Evolutionary conservation across 2,329 filamentous ascomycete species (phyloP), one percentile per base, ranked within the genome.

Genomic region (Corynespora cassiicola): DNA sequence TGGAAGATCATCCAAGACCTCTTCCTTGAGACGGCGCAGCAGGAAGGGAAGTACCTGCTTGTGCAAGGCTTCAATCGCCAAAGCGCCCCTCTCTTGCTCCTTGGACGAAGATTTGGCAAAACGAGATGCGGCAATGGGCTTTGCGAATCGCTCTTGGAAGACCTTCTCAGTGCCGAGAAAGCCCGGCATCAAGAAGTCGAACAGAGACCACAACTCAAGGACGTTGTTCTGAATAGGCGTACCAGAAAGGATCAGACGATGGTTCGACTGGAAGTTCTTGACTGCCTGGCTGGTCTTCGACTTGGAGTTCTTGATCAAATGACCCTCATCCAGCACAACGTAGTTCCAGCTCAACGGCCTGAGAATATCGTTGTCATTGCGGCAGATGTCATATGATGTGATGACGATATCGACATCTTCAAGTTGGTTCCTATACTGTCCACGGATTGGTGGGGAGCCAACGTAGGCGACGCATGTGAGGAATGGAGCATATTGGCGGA

Each of bases 191-290:
- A 99, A 77, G 73, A 99, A 99, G 71, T 99, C 94, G 63, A 99
- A 99, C 4, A 99, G 78, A 1, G 92, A 97, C 92, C 92, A 99
- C 4, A 99, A 77, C 65, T 99, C 92, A 31, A 99, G 73, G 2
- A 99, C 92, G 52, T 97, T 97, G 69, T 97, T 97, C 68, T 97
- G 92, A 51, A 97, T 97, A 0, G 94, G 94, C 2, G 94, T 99
- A 25, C 94, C 94, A 0, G 94, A 99, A 4, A 99, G 80, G 53
- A 99, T 99, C 31, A 99, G 79, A 14, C 94, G 87, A 64, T 99
- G 95, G 56, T 99, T 97, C 65, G 90, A 96, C 6, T 82, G 73
- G 21, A 99, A 78, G 42, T 83, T 83, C 76, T 99, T 99, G 52
- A 97, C 92, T 1, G 94, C 91, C 45, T 91, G 80, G 1, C 89